phyloP scores from a whole-genome alignment of 2,329 filamentous ascomycete genomes.

The Alternaria rosae region DNA sequence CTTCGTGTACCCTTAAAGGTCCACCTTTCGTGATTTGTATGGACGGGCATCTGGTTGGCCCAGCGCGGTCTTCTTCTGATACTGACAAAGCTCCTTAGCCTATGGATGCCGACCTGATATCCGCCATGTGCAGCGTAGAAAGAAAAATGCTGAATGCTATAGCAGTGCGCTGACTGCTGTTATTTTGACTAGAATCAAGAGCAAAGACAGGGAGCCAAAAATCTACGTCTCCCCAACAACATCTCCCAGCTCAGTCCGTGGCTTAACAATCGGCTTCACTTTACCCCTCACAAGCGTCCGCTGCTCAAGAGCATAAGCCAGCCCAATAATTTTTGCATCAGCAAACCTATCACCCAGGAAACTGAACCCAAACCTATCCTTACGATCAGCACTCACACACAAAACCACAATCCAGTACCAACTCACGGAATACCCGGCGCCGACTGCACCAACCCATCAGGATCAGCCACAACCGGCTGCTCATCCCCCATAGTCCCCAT shows the following conservation, averaged over 20 bases:
- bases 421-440: not conserved
- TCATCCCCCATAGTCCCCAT: not conserved
- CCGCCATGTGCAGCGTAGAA: not conserved
- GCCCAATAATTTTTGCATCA: not conserved
- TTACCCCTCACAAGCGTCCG: not conserved
- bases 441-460: not conserved
- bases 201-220: fast-evolving
- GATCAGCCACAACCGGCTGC: not conserved
- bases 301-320: not conserved
- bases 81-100: not conserved
- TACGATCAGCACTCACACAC: not conserved
- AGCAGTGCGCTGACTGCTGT: not conserved
- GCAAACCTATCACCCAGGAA: not conserved
- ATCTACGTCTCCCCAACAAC: not conserved
- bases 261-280: not conserved
- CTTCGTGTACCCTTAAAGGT: not conserved
- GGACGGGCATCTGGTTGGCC: not conserved
- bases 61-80: not conserved
- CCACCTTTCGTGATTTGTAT: not conserved
- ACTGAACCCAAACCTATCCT: not conserved
- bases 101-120: too few relatives aligned
- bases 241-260: not conserved
- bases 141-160: not conserved
- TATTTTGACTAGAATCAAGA: fast-evolving
- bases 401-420: not conserved